These are phyloP conservation scores for Phenoliferia sp. DNA, from an alignment of 1,284 basidiomycete genomes.

Conservation along the genomic window DNA sequence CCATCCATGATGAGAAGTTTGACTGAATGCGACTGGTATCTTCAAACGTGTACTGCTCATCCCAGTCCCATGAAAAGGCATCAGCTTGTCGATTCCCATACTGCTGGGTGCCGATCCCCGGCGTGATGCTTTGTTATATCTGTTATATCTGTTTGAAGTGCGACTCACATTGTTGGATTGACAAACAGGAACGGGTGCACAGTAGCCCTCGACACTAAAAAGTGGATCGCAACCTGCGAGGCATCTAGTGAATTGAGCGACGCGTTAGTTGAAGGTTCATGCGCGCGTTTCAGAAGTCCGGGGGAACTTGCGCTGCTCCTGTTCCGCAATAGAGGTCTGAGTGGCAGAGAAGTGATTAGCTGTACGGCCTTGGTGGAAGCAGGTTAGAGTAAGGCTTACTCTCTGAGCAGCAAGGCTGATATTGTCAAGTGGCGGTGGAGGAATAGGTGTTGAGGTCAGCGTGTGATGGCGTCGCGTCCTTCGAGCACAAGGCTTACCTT, in stretches of 20 bases:
- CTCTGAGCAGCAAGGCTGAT: background rate
- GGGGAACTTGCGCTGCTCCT: background rate
- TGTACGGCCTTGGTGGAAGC: background rate
- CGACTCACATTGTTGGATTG: constrained; percentile 13
- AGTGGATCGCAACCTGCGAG: background rate
- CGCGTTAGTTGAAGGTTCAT: background rate
- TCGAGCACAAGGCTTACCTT: background rate
- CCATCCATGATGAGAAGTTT: constrained; percentile 5
- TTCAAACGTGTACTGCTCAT: constrained; percentile 27
- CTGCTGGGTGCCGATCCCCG: too few species aligned
- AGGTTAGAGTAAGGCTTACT: background rate
- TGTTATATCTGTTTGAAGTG: background rate
- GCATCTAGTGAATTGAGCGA: background rate
- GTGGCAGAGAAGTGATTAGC: background rate
- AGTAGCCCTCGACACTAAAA: constrained; percentile 8
- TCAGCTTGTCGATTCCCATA: too few species aligned
- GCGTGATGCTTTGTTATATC: background rate
- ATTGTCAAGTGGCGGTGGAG: background rate
- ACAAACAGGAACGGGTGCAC: constrained; percentile 30
- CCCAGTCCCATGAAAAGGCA: background rate
- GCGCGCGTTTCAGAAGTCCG: background rate
- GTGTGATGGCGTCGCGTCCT: background rate
- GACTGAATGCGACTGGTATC: constrained; percentile 19
- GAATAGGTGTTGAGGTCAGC: background rate
- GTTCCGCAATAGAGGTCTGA: background rate